Conservation (phyloP, 768 basidiomycete genomes). For the Polyporus arcularius region DNA sequence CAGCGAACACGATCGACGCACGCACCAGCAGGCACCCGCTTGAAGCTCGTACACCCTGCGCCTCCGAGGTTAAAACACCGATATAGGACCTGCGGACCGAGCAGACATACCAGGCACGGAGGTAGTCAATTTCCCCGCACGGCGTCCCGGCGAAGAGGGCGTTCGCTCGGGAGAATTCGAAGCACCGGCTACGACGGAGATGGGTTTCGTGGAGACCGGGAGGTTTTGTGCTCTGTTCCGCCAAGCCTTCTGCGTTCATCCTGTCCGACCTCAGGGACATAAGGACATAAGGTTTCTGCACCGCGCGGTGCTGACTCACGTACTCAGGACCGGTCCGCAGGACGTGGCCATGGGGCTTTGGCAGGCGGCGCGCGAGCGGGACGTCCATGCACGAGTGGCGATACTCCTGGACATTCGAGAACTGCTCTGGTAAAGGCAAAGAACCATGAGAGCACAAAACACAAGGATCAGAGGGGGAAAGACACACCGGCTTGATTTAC, state of each 20-base stretch:
- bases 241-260: not conserved
- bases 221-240: not conserved
- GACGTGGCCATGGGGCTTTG: no score
- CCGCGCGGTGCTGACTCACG: no score
- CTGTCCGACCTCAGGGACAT: no score
- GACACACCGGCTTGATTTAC: no score
- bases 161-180: not conserved
- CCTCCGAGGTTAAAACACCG: conserved; percentile 2
- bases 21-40: not conserved
- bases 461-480: no score
- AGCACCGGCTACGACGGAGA: not conserved
- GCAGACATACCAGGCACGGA: not conserved
- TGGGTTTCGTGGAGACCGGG: not conserved
- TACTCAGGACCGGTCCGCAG: no score
- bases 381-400: no score
- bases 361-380: no score
- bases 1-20: not conserved
- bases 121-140: not conserved
- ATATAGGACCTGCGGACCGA: conserved; percentile 15
- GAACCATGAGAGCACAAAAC: no score
- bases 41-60: not conserved
- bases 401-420: no score
- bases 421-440: no score
- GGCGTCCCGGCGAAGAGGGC: not conserved
- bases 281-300: no score